A percentile compares a stretch with the other conserved stretches of the same genome.
phyloP scores from a whole-genome alignment of 1,139 yeast genomes.

The Pichia sp. region DNA sequence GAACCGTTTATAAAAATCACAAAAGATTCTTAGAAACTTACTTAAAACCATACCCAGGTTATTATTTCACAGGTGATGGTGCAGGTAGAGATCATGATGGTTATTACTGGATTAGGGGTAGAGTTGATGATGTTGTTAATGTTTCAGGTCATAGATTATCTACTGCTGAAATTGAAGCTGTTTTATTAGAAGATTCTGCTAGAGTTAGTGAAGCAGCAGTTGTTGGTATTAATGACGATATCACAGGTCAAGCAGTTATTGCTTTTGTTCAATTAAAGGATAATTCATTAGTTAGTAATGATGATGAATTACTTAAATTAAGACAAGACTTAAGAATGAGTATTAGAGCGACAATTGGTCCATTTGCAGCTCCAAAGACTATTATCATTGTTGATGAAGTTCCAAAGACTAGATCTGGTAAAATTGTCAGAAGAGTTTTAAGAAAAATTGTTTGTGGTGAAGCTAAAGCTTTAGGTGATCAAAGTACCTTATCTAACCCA shows the following conservation, averaged over 20 bases:
- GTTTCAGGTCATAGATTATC: constrained; percentile 97
- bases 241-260: constrained; percentile 95
- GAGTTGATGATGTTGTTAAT: constrained; percentile 97
- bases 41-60: constrained; percentile 92
- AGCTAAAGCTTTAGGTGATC: constrained; percentile 90
- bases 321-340: constrained; percentile 81
- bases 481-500: constrained; percentile 86
- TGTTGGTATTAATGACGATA: constrained; percentile 88
- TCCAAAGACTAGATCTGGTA: constrained; percentile 97
- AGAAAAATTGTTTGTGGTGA: constrained; percentile 87
- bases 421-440: constrained; percentile 96
- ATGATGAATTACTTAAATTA: constrained; percentile 43
- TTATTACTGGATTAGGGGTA: constrained; percentile 96
- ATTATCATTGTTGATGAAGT: constrained; percentile 82
- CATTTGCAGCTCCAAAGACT: constrained; percentile 95
- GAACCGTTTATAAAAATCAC: constrained; percentile 92
- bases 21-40: constrained; percentile 87
- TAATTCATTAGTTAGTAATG: constrained; percentile 39
- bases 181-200: constrained; percentile 68
- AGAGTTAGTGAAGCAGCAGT: constrained; percentile 88
- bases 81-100: constrained; percentile 98
- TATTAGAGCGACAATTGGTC: constrained; percentile 93
- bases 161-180: constrained; percentile 95
- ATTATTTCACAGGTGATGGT: constrained; percentile 97
- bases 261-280: constrained; percentile 87